Evolutionary conservation across 2,329 filamentous ascomycete species (phyloP).

Genomic region (Aspergillus amoenus): DNA sequence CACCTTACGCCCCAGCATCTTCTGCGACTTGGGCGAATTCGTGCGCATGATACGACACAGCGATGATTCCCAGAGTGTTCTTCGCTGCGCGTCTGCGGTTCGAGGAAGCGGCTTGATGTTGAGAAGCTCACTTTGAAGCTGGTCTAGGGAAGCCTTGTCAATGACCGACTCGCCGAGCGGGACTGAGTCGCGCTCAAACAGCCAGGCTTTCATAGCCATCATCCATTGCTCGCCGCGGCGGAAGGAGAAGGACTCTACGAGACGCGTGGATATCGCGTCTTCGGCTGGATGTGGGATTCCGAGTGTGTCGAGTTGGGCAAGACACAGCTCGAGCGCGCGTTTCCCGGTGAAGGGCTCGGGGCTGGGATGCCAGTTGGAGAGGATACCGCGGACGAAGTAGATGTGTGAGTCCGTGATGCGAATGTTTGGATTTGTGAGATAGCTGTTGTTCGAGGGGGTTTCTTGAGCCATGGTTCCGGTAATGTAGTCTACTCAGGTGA

Average conservation of each 20-base stretch:
- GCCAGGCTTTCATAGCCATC: conserved; percentile 16
- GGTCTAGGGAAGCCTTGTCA: background rate
- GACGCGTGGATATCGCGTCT: conserved; percentile 2
- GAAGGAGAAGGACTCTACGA: conserved; percentile 8
- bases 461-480: background rate
- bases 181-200: conserved; percentile 10
- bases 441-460: background rate
- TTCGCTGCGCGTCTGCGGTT: background rate
- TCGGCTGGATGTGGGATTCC: conserved; percentile 1
- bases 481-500: background rate
- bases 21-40: conserved; percentile 8
- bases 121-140: background rate
- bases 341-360: conserved; percentile 2
- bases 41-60: conserved; percentile 9
- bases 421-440: background rate
- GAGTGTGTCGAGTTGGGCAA: conserved; percentile 2
- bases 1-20: conserved; percentile 9
- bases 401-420: conserved; percentile 13
- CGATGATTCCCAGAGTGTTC: background rate
- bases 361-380: conserved; percentile 15
- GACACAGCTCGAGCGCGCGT: conserved; percentile 7
- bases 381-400: conserved; percentile 12
- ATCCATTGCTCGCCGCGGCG: conserved; percentile 17
- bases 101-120: background rate
- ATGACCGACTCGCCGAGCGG: background rate